Evolutionary conservation across 2,329 filamentous ascomycete genomes (phyloP).

Genomic region (Talaromyces sp.): DNA sequence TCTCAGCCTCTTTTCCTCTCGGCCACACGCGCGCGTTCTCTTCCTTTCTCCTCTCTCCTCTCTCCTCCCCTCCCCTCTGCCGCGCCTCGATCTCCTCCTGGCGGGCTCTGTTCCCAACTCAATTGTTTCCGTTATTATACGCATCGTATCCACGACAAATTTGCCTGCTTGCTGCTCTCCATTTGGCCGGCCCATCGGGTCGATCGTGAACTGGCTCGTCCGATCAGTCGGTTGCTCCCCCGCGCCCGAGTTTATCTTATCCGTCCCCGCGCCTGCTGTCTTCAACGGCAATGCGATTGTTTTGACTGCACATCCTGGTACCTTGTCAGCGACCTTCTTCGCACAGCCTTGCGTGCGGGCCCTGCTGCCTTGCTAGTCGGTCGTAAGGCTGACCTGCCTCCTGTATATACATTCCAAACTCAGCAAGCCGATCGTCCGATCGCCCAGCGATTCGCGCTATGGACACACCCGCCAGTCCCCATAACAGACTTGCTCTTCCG

Average conservation of each 20-base stretch:
- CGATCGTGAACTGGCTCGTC: background rate
- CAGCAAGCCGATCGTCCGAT: background rate
- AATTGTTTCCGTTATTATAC: background rate
- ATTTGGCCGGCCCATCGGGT: background rate
- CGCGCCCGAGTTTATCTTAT: background rate
- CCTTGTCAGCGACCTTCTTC: background rate
- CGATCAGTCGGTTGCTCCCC: background rate
- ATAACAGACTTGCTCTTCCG: conserved; percentile 5
- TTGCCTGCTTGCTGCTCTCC: background rate
- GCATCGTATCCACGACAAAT: background rate
- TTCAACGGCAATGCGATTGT: background rate
- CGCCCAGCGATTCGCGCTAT: conserved; percentile 3
- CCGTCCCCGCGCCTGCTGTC: background rate
- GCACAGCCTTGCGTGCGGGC: background rate
- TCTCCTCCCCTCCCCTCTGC: too few relatives aligned
- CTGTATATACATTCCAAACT: background rate
- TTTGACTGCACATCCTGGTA: background rate
- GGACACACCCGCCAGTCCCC: conserved; percentile 4
- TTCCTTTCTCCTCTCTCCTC: background rate
- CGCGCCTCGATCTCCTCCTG: background rate
- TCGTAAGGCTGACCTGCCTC: background rate
- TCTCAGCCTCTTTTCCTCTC: background rate
- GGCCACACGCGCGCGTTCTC: background rate
- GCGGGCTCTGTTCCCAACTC: background rate
- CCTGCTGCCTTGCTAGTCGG: background rate